Evolutionary conservation across 1,284 basidiomycete genomes (phyloP), one percentile per base, ranked within the genome.

Genomic region (Rhodotorula sp.): DNA sequence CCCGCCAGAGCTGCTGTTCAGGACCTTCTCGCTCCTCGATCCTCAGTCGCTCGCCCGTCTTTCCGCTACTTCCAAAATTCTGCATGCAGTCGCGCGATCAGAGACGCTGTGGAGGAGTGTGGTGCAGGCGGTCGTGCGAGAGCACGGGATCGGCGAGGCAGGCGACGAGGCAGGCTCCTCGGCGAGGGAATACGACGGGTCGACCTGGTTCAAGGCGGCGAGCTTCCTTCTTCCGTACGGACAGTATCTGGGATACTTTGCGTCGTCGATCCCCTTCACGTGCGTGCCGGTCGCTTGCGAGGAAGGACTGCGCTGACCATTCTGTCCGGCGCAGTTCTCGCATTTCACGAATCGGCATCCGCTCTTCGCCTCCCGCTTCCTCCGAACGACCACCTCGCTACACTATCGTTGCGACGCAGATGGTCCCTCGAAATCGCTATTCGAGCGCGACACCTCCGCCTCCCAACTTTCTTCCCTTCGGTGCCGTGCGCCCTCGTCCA

Each of bases 1-100:
- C 34, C 72, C 72, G 8, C 69, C 72, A n/a, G 72, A 74, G 30
- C 62, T 74, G 16, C 15, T 61, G 10, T 47, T 74, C 20, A 64
- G 62, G 34, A 40, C 69, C 50, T 28, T 63, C 54, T n/a, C 26
- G 11, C 31, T 34, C 44, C 59, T 65, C 62, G 57, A 71, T 37
- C 65, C 72, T 0, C 67, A 47, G 10, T 63, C 72, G 18, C 62
- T 74, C 60, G 46, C 46, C 46, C 64, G 65, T 20, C 48, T 72
- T 48, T 28, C 56, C 13, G 4, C 10, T 11, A 65, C 67, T 4
- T 67, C 26, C 46, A 22, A 18, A 0, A 18, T 28, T 22, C n/a
- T 68, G 22, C 52, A 60, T 46, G 31, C 54, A 11, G 9, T 73
- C 30, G 59, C 58, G 20, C 30, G 52, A 1, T 47, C 61, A 3